A percentile compares a stretch with the other conserved stretches of the same genome.
Conservation (phyloP, 371 early-diverging fungal species). For the Capillidium heterosporum region DNA sequence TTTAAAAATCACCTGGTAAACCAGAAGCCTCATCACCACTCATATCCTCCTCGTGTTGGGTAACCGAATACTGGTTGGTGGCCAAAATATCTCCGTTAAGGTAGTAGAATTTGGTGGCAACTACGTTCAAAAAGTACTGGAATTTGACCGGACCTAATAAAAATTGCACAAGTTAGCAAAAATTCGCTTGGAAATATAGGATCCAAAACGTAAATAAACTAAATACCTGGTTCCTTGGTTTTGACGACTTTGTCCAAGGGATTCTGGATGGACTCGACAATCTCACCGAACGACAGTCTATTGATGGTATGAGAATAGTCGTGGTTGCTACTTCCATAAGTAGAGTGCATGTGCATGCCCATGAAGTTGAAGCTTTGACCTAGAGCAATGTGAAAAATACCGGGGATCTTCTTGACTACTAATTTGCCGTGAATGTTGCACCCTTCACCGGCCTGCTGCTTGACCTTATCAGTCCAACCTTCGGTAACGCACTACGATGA, state of each 20-base stretch:
- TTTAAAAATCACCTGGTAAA: conserved; percentile 28
- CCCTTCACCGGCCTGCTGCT: conserved; percentile 69
- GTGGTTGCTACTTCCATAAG: conserved; percentile 27
- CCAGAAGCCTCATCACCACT: conserved; percentile 17
- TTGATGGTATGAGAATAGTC: conserved; percentile 77
- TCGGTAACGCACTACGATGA: conserved; percentile 58
- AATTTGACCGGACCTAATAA: conserved; percentile 24
- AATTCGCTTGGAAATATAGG: background rate
- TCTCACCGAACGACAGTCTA: conserved; percentile 62
- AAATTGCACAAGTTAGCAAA: conserved; percentile 11
- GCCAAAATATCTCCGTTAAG: conserved; percentile 34
- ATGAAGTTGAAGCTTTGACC: conserved; percentile 66
- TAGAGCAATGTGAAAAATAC: conserved; percentile 85
- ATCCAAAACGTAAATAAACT: background rate
- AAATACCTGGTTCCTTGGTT: conserved; percentile 20
- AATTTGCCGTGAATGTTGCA: conserved; percentile 71
- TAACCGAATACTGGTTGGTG: conserved; percentile 90
- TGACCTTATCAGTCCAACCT: conserved; percentile 55
- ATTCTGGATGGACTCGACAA: conserved; percentile 38
- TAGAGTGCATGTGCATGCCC: conserved; percentile 65
- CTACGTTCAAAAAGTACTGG: conserved; percentile 89
- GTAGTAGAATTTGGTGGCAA: conserved; percentile 63
- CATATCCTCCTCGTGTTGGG: conserved; percentile 47
- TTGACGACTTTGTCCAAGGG: conserved; percentile 55
- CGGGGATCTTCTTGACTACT: conserved; percentile 78